Conservation (phyloP, 1,284 basidiomycete species). For the Blastosporella zonata region DNA sequence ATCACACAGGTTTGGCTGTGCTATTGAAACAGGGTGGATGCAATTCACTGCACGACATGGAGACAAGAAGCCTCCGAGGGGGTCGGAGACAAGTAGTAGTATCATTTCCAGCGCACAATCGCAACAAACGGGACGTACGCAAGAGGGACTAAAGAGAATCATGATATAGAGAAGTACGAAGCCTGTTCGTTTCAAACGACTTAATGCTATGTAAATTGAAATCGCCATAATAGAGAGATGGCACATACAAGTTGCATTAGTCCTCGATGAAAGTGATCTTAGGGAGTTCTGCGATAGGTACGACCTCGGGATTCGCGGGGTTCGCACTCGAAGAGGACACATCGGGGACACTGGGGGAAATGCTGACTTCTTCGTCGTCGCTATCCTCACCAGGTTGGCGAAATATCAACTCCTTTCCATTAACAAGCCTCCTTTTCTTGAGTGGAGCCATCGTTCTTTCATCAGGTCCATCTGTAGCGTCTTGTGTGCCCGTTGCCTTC, state of each 20-base stretch:
- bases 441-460: slow-evolving; percentile 15
- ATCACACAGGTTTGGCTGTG: no score
- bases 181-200: background rate
- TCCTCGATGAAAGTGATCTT: slow-evolving; percentile 54
- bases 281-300: slow-evolving; percentile 34
- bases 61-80: no score
- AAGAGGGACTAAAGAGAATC: no score
- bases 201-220: no score
- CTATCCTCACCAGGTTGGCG: slow-evolving; percentile 51
- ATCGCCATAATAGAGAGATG: background rate
- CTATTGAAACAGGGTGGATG: no score
- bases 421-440: slow-evolving; percentile 38
- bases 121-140: no score
- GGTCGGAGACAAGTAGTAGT: no score
- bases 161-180: no score
- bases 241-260: slow-evolving; percentile 4
- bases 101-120: no score
- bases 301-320: slow-evolving; percentile 17
- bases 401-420: slow-evolving; percentile 59
- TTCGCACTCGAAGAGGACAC: slow-evolving; percentile 8
- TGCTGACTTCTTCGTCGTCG: slow-evolving; percentile 33
- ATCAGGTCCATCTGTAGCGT: slow-evolving; percentile 15
- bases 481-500: slow-evolving; percentile 30
- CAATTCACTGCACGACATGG: no score
- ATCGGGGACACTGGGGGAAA: slow-evolving; percentile 4